Evolutionary conservation across 805 yeast genomes (phyloP).

Genomic region (Candida andamanensis): DNA sequence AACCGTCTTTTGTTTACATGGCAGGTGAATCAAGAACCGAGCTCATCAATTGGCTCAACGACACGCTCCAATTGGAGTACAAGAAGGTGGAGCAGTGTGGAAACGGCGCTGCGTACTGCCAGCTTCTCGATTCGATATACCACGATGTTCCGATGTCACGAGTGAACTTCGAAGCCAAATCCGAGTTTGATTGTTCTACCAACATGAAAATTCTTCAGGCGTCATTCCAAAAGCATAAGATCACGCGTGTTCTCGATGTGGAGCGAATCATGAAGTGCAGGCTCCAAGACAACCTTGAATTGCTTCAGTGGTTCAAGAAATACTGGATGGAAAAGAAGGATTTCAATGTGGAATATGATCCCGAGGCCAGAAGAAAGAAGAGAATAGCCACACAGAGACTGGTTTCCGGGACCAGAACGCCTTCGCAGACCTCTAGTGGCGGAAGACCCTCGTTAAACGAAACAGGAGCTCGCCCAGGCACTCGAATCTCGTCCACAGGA

Average conservation of each 20-base stretch:
- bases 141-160: slow-evolving; percentile 77
- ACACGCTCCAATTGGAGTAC: slow-evolving; percentile 57
- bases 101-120: slow-evolving; percentile 92
- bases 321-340: slow-evolving; percentile 76
- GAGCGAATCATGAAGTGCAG: slow-evolving; percentile 80
- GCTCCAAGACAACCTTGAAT: slow-evolving; percentile 90
- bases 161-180: slow-evolving; percentile 65
- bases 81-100: slow-evolving; percentile 91
- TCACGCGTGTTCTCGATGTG: slow-evolving; percentile 73
- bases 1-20: too few species aligned
- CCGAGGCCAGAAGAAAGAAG: slow-evolving; percentile 32
- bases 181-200: slow-evolving; percentile 70
- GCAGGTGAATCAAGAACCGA: slow-evolving; percentile 78
- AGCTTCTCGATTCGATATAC: slow-evolving; percentile 78
- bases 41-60: slow-evolving; percentile 79
- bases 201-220: slow-evolving; percentile 86
- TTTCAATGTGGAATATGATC: slow-evolving; percentile 57
- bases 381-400: background rate
- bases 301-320: slow-evolving; percentile 85
- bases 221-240: slow-evolving; percentile 64
- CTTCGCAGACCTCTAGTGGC: background rate
- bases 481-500: background rate
- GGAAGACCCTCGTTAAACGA: background rate
- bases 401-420: background rate
- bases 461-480: background rate